phyloP scores from a whole-genome alignment of 148 eudicot species.

The Fallopia convolvulus region DNA sequence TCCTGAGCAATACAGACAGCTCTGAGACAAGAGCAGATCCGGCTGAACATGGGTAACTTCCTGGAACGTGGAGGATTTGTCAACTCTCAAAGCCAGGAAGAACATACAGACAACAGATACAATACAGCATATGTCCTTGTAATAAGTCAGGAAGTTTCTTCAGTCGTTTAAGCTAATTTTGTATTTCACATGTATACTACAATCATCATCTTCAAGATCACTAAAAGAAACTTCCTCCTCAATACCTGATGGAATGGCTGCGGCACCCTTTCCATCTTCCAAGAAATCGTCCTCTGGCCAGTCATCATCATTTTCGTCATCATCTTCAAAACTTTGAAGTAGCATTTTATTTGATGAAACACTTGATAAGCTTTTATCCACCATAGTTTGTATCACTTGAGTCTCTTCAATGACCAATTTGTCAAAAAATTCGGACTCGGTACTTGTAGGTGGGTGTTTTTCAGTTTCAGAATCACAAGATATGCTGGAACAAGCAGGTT shows the following conservation, averaged over 20 bases:
- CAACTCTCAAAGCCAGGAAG: not conserved
- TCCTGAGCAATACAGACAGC: not conserved
- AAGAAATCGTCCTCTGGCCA: slow-evolving; percentile 72
- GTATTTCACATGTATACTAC: slow-evolving; percentile 43
- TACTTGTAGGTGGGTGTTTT: slow-evolving; percentile 29
- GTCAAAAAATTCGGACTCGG: slow-evolving; percentile 38
- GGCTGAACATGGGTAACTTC: not conserved
- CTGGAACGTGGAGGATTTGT: not conserved
- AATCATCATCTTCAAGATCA: slow-evolving; percentile 91
- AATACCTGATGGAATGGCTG: slow-evolving; percentile 29
- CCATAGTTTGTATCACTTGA: slow-evolving; percentile 19
- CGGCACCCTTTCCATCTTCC: slow-evolving; percentile 32
- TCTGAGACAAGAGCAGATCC: not conserved
- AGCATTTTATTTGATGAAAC: slow-evolving; percentile 20
- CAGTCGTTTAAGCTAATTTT: slow-evolving; percentile 23
- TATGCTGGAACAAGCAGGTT: slow-evolving; percentile 28
- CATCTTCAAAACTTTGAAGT: slow-evolving; percentile 35
- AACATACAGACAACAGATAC: not conserved
- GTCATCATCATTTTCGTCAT: slow-evolving; percentile 42
- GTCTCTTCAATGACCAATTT: slow-evolving; percentile 50
- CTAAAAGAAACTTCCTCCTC: slow-evolving; percentile 86
- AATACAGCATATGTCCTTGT: not conserved
- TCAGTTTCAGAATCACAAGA: slow-evolving; percentile 38
- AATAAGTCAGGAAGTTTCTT: not conserved
- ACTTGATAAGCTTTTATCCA: slow-evolving; percentile 23